Evolutionary conservation across 73 alveolate genomes (phyloP), one percentile per base, ranked within the genome.

Genomic region (Paramecium octaurelia): DNA sequence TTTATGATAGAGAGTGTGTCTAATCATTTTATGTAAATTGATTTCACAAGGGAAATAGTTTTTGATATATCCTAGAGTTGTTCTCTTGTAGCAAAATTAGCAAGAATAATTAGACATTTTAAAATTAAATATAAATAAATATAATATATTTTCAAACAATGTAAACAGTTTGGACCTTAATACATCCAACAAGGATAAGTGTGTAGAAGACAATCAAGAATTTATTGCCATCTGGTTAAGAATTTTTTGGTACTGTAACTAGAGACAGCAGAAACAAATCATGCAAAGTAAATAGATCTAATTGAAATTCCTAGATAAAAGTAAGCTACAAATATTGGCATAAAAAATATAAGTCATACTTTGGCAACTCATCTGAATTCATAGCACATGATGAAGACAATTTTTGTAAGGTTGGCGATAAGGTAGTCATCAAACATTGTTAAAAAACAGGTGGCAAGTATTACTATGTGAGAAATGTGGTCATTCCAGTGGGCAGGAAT

Each of bases 1-100:
- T 89, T 89, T 89, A 21, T 38, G 76, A 69, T 89, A 89, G 8
- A 89, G 43, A 58, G 92, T 89, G 35, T 80, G 91, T 43, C 31
- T 21, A 24, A 80, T 73, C 18, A 73, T 38, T 20, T 80, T 14
- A 80, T 27, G 76, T 20, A 44, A 44, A 46, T 46, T 44, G 48
- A 46, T 43, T 80, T 80, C 24, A 0, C 54, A 34, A 24, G 75
- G 76, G 31, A 48, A 80, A 80, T 48, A 73, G 87, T 73, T 73
- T 40, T 73, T 73, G 8, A 73, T 43, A 73, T 73, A 73, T 4
- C 87, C 87, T 73, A 73, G 18, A 73, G 87, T 73, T 35, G 59
- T 23, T 73, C 59, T 73, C 18, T 34, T 34, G 35, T 40, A 21
- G 59, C 87, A 73, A 73, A 73, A 73, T 38, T 35, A 35, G 38